Base-by-base conservation (phyloP, 352 stramenopile species). In the Peronosclerospora sorghi region DNA sequence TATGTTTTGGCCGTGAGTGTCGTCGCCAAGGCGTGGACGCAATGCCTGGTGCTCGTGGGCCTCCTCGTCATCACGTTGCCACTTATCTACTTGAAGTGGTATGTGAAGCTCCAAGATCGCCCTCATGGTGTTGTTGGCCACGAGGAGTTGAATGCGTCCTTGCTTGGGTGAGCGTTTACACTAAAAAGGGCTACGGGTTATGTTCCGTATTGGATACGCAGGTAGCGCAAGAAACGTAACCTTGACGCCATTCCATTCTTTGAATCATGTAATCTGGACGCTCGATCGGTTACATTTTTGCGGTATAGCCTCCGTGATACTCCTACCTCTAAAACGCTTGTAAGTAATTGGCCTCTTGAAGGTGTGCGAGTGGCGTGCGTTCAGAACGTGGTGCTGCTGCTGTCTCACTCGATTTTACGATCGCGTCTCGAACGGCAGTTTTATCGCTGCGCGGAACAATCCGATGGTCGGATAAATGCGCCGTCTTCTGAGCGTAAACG, bases 41-140 rank as follows among this genome's bases (percentile, higher is more conserved):
- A 87, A 54, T 64, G 62, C 1, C 43, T 66, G 3, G 53, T 82
- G 28, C 59, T 87, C 27, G 41, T 58, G 18, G 37, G 32, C 3
- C 37, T 79, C 8, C 27, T 87, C 39, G 45, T 48, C 20, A 40
- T 73, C 14, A 55, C 74, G 1, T 39, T 65, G 7, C 69, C 75
- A 1, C 21, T 78, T 12, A 83, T 87, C 34, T 85, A 83, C 56
- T 65, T 71, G n/a, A 79, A 87, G 38, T 87, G 75, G 75, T 87
- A 79, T 45, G 54, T 66, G 14, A 74, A 84, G 44, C 54, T 87
- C 28, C 59, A 78, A 51, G 64, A 79, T 45, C 63, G 57, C 3
- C 68, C 73, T 5, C 59, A 81, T 8, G 69, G 67, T 27, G 45
- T 82, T 5, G 50, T 82, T 5, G 50, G 59, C 20, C 76, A 69